Conservation (phyloP, 371 early-diverging fungal genomes). For the Rhizopus microsporus region DNA sequence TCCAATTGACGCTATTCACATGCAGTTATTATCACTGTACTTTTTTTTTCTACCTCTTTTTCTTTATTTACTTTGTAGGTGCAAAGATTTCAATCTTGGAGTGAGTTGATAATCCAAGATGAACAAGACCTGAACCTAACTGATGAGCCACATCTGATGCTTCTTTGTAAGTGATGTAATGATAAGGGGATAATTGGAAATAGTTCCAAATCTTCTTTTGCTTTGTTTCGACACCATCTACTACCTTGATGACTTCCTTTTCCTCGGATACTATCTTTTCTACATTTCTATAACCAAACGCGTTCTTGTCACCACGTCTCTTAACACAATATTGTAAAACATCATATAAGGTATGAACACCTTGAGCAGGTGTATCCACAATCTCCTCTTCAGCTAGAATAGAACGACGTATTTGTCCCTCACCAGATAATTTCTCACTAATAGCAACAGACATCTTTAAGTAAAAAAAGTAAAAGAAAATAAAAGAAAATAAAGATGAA, state of each 20-base stretch:
- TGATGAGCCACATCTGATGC: conserved; percentile 43
- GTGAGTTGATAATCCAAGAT: conserved; percentile 59
- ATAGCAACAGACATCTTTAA: conserved; percentile 8
- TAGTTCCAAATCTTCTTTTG: conserved; percentile 85
- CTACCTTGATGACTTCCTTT: conserved; percentile 73
- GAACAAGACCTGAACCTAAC: conserved; percentile 70
- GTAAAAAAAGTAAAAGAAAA: not conserved
- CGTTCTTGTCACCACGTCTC: conserved; percentile 46
- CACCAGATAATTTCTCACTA: conserved; percentile 22
- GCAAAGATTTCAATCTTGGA: conserved; percentile 73
- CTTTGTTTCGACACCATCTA: conserved; percentile 64
- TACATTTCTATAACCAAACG: conserved; percentile 69
- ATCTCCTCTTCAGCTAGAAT: conserved; percentile 57
- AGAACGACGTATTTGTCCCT: conserved; percentile 58
- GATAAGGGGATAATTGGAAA: conserved; percentile 71
- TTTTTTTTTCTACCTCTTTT: not conserved
- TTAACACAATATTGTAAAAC: conserved; percentile 59
- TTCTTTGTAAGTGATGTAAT: conserved; percentile 70
- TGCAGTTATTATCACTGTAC: not conserved
- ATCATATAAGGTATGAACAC: conserved; percentile 73
- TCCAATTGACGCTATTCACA: conserved; percentile 21
- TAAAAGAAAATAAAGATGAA: not conserved
- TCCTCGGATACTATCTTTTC: conserved; percentile 73
- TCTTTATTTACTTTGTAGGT: conserved; percentile 60
- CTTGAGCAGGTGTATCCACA: conserved; percentile 51